phyloP scores from a whole-genome alignment of 805 yeast genomes.

The Tetrapisispora taiwanensis region DNA sequence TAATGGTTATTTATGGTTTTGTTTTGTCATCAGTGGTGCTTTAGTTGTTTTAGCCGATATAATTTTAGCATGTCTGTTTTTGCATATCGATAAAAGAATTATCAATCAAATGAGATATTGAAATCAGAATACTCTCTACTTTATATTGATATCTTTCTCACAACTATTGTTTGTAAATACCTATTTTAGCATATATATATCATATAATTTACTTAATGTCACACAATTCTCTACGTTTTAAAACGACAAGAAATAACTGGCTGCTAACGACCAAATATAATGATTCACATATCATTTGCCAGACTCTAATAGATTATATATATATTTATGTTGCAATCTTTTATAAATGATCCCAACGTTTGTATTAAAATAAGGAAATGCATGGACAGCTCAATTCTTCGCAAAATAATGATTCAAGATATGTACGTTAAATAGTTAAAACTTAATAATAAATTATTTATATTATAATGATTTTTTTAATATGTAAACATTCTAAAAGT shows the following conservation, averaged over 20 bases:
- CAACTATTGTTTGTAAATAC: background rate
- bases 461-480: constrained; percentile 4
- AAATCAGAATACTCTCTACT: background rate
- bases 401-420: background rate
- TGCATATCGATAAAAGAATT: constrained; percentile 26
- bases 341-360: too few relatives aligned
- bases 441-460: constrained; percentile 4
- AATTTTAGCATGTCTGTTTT: constrained; percentile 26
- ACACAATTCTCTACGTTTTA: too few relatives aligned
- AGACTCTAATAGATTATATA: too few relatives aligned
- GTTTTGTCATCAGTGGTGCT: constrained; percentile 44
- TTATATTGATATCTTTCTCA: background rate
- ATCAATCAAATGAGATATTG: constrained; percentile 11
- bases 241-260: too few relatives aligned
- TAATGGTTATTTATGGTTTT: constrained; percentile 34
- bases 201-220: background rate
- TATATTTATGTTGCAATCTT: too few relatives aligned
- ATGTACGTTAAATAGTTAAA: background rate
- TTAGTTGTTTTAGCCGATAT: constrained; percentile 35
- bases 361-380: background rate
- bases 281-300: too few relatives aligned
- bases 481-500: constrained; percentile 6
- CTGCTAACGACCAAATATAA: too few relatives aligned
- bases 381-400: background rate
- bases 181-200: background rate